These are phyloP conservation scores for Sporothrix brunneoviolacea DNA, from an alignment of 2,329 filamentous ascomycete genomes.

Conservation along the genomic window DNA sequence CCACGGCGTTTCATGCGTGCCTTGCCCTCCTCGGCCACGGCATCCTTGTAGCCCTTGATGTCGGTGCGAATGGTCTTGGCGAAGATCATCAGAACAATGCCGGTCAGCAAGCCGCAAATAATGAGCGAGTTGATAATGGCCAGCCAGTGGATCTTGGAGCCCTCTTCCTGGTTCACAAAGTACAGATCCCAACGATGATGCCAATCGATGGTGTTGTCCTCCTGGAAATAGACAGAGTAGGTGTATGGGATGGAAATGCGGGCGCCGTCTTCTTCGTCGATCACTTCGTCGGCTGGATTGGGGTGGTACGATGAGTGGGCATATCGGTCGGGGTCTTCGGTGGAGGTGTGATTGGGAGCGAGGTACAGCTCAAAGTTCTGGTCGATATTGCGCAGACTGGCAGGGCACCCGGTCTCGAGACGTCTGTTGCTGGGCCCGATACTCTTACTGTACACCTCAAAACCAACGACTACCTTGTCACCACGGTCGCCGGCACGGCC, in stretches of 20 bases:
- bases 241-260: constrained; percentile 73
- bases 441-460: constrained; percentile 86
- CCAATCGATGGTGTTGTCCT: constrained; percentile 77
- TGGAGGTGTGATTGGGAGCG: constrained; percentile 52
- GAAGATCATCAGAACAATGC: constrained; percentile 74
- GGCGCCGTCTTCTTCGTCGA: constrained; percentile 55
- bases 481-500: constrained; percentile 62
- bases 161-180: constrained; percentile 81
- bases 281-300: constrained; percentile 44
- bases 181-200: constrained; percentile 80
- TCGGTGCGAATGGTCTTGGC: constrained; percentile 71
- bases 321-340: constrained; percentile 38
- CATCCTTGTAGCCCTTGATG: constrained; percentile 67
- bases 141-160: constrained; percentile 76
- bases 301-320: constrained; percentile 54
- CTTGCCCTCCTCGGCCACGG: constrained; percentile 60
- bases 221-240: constrained; percentile 85
- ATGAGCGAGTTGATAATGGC: constrained; percentile 82
- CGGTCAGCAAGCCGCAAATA: constrained; percentile 71
- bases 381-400: constrained; percentile 55
- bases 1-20: constrained; percentile 43
- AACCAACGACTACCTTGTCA: constrained; percentile 76
- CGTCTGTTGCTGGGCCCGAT: constrained; percentile 56
- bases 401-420: constrained; percentile 59
- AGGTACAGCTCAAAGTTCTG: constrained; percentile 64